A percentile compares a stretch with the other conserved stretches of the same genome.
Conservation (phyloP, 2,329 filamentous ascomycete genomes). For the Cladosporium sp. region DNA sequence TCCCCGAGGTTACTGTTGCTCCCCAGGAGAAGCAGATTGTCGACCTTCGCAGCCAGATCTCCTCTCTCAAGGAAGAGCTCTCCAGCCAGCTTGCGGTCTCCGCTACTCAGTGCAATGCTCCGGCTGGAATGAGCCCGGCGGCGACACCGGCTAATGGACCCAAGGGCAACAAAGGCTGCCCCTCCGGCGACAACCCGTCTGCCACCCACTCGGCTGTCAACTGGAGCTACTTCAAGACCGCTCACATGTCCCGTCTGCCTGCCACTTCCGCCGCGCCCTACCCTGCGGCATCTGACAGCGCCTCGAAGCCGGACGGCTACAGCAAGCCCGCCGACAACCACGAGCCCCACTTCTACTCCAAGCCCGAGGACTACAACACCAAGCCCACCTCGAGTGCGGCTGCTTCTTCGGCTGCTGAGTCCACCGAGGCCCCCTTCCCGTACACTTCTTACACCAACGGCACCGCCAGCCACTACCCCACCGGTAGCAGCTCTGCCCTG, state of each 20-base stretch:
- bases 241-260: conserved; percentile 3
- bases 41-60: conserved; percentile 5
- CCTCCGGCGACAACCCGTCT: conserved; percentile 3
- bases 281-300: background rate
- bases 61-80: conserved; percentile 1
- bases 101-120: conserved; percentile 1
- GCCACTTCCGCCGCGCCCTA: background rate
- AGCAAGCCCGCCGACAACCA: background rate
- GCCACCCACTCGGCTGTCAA: conserved; percentile 4
- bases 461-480: conserved; percentile 1
- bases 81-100: conserved; percentile 4
- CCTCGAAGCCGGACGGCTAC: background rate
- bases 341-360: background rate
- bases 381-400: background rate
- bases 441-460: conserved; percentile 6
- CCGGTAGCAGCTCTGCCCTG: background rate
- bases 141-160: background rate
- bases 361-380: background rate
- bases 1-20: background rate
- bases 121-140: background rate
- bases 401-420: background rate
- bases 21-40: background rate
- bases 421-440: background rate
- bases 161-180: conserved; percentile 1
- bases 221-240: conserved; percentile 4